phyloP scores from a whole-genome alignment of 1,284 basidiomycete genomes.

The Leucoagaricus sp. region DNA sequence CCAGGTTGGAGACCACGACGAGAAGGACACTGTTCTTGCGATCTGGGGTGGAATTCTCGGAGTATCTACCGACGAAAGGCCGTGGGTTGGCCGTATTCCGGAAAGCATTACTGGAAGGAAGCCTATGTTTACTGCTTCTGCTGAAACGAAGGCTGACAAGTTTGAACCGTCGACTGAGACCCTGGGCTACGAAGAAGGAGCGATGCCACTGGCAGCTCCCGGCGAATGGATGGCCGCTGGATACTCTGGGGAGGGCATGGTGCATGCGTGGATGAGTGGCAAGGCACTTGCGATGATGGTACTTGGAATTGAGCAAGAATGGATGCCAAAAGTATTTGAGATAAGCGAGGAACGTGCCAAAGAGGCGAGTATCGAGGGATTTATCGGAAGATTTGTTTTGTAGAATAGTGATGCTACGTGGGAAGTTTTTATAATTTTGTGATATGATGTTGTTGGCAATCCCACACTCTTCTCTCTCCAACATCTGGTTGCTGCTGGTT shows the following conservation, averaged over 20 bases:
- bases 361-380: slow-evolving; percentile 25
- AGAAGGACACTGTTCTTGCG: slow-evolving; percentile 44
- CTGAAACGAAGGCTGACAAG: slow-evolving; percentile 3
- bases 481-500: slow-evolving; percentile 29
- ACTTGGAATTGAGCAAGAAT: slow-evolving; percentile 31
- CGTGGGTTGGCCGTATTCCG: slow-evolving; percentile 61
- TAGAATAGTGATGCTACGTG: slow-evolving; percentile 24
- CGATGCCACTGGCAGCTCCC: slow-evolving; percentile 21
- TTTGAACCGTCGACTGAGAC: slow-evolving; percentile 1
- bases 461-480: too few relatives aligned
- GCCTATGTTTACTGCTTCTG: slow-evolving; percentile 4
- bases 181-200: not conserved
- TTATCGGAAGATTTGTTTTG: slow-evolving; percentile 15
- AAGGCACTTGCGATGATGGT: slow-evolving; percentile 27
- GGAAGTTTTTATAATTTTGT: slow-evolving; percentile 34
- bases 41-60: slow-evolving; percentile 65
- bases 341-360: slow-evolving; percentile 52
- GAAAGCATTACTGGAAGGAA: slow-evolving; percentile 32
- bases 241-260: slow-evolving; percentile 69
- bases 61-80: slow-evolving; percentile 49
- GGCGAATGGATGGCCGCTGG: slow-evolving; percentile 62
- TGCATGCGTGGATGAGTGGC: slow-evolving; percentile 59
- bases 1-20: slow-evolving; percentile 25
- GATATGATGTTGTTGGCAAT: slow-evolving; percentile 20
- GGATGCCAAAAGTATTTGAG: slow-evolving; percentile 54